These are phyloP conservation scores for Eucalyptus melliodora DNA, from an alignment of 345 rosid genomes.

Conservation along the genomic window DNA sequence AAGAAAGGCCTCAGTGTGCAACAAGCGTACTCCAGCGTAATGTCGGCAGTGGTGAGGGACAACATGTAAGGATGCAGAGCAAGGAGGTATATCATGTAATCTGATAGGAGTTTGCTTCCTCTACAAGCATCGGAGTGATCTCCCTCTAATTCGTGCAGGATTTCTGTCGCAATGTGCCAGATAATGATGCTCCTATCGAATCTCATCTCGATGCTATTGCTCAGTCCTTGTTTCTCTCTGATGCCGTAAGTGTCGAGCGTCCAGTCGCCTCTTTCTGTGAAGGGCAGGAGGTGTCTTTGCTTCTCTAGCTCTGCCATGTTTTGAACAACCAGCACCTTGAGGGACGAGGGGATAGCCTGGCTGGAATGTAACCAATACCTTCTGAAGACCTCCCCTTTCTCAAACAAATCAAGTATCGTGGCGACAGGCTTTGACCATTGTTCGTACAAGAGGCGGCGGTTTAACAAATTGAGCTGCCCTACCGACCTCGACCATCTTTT, in stretches of 20 bases:
- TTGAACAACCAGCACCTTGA: neutral
- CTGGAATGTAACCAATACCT: neutral
- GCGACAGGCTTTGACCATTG: neutral
- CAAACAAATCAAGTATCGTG: neutral
- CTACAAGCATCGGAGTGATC: neutral
- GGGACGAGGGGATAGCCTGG: neutral
- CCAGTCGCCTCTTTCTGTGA: neutral
- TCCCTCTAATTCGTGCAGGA: neutral
- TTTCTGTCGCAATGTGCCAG: slow-evolving; percentile 1
- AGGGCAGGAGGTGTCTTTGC: neutral
- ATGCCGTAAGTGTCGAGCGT: neutral
- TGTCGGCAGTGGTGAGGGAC: neutral
- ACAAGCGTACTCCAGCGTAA: neutral
- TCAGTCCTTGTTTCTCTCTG: neutral
- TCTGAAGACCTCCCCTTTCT: neutral
- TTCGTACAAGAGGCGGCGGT: neutral
- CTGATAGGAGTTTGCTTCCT: neutral
- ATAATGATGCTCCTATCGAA: slow-evolving; percentile 1
- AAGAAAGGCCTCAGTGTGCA: neutral
- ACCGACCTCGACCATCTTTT: neutral
- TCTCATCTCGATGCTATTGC: neutral
- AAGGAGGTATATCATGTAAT: neutral
- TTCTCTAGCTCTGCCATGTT: neutral
- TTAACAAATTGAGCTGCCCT: neutral
- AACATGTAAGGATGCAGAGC: neutral